Conservation (phyloP, 208 protist species). For the Leishmania tropica region DNA sequence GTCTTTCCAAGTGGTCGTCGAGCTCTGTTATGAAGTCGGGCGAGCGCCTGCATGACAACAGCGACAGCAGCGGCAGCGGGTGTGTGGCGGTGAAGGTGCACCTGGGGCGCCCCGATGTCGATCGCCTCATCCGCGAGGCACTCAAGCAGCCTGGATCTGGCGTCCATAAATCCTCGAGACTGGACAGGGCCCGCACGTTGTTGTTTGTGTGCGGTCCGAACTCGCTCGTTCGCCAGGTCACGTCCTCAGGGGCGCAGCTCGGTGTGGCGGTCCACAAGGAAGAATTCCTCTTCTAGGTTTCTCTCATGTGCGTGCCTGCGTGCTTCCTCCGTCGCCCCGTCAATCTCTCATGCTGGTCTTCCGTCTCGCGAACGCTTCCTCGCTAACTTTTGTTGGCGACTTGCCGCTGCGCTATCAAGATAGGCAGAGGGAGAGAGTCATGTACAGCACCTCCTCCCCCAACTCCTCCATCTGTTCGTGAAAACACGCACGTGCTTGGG, state of each 20-base stretch:
- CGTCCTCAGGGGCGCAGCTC: not conserved
- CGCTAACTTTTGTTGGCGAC: not conserved
- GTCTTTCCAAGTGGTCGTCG: not conserved
- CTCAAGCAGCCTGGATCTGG: not conserved
- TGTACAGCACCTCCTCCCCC: not conserved
- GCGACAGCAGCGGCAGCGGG: not conserved
- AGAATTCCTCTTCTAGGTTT: slow-evolving; percentile 5
- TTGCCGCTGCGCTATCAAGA: not conserved
- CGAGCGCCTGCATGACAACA: not conserved
- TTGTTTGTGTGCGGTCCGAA: slow-evolving; percentile 11
- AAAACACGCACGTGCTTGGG: not conserved
- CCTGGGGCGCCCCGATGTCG: not conserved
- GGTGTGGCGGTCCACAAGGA: slow-evolving; percentile 4
- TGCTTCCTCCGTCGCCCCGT: not conserved
- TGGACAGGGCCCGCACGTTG: slow-evolving; percentile 4
- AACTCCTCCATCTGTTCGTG: not conserved
- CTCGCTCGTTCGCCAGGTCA: slow-evolving; percentile 2
- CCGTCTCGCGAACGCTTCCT: not conserved
- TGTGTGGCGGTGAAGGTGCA: slow-evolving; percentile 2
- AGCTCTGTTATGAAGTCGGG: not conserved
- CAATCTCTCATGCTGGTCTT: not conserved
- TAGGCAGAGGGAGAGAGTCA: not conserved
- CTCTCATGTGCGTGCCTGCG: not conserved
- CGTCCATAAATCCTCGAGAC: not conserved
- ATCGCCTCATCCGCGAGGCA: slow-evolving; percentile 1